Base-by-base conservation (phyloP, 106 monocot genomes). In the Phalaenopsis equestris region DNA sequence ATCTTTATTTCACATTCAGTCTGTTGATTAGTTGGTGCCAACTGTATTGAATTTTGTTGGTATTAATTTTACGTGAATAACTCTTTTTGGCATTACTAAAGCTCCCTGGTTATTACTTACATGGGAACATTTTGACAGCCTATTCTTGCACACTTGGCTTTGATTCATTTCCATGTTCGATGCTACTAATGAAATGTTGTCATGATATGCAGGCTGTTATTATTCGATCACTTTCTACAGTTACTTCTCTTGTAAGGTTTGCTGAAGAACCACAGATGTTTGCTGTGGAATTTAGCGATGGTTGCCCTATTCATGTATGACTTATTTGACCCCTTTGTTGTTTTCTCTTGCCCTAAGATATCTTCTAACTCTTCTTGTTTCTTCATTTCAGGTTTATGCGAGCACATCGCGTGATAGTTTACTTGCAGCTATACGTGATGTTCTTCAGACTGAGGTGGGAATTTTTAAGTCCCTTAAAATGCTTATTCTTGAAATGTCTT, bases 181-280 rank as follows among this genome's bases (percentile, higher is more conserved):
- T 39, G 38, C 9, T 70, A 70, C 70, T 70, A 39, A 70, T 6
- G 14, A 39, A 70, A 70, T 15, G 14, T 77, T n/a, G 49, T 49
- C 11, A 49, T 23, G 23, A 19, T 48, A 1, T 83, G 56, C 89
- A 99, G 99, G 99, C 88, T 83, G 91, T 95, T 81, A 93, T 99
- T 90, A 91, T 95, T 85, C 90, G 99, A 56, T 91, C 99, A 75
- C 77, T 99, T 41, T 93, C 91, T 77, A 80, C 90, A 49, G 88
- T 99, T 77, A 93, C 85, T 86, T 83, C 92, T 84, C 99, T 99
- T 76, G 91, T 99, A 82, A 89, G 99, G 61, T 93, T 99, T 87
- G 92, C 90, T 39, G 99, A 99, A 86, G 99, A 99, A 75, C 99
- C 99, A 61, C 99, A 99, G 67, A 94, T 95, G 99, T 99, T 99